Base-by-base conservation (phyloP, 768 basidiomycete genomes). In the Hydnomerulius pinastri region DNA sequence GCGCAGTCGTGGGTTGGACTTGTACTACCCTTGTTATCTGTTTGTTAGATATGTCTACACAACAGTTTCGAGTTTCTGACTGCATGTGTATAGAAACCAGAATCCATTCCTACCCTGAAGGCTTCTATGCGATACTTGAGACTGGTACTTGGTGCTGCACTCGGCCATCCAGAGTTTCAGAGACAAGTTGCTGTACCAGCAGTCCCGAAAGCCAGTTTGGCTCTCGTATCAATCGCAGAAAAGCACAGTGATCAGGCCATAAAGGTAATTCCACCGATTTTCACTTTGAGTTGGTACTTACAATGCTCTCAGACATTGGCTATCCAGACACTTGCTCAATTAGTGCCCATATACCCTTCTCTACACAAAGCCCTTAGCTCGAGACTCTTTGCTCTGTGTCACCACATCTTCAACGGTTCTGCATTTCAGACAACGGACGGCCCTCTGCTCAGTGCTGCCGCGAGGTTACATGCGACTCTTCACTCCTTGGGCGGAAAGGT, bases 401-500 rank as follows among this genome's bases (percentile, higher is more conserved):
- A 87, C 42, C 73, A 75, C 32, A 74, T 78, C 55, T 72, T 92
- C 27, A 76, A 77, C 50, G 86, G 87, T 17, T 75, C 77, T 17
- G 59, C 75, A 11, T 74, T 76, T 3, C 71, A 68, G 13, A 69
- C 78, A 2, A 74, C 72, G 3, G 71, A 75, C 42, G 25, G 45
- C 15, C 49, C 62, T 20, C 57, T 86, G 5, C 51, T 81, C 1
- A 56, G 69, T 35, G 73, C 82, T 12, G 77, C 85, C 2, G 82
- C 82, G 6, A 62, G 70, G 17, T 73, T 93, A 18, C 87, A 85
- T 50, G 70, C 83, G 3, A 69, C 75, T 20, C 73, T 93, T 5
- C 86, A 86, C 65, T 69, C 80, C 24, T 84, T 87, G 0, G 89
- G 89, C 18, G 91, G 92, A 7, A 93, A 91, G 67, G 83, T 89